These are phyloP conservation scores for Ogataea thermomethanolica DNA, from an alignment of 805 yeast species.

Conservation along the genomic window DNA sequence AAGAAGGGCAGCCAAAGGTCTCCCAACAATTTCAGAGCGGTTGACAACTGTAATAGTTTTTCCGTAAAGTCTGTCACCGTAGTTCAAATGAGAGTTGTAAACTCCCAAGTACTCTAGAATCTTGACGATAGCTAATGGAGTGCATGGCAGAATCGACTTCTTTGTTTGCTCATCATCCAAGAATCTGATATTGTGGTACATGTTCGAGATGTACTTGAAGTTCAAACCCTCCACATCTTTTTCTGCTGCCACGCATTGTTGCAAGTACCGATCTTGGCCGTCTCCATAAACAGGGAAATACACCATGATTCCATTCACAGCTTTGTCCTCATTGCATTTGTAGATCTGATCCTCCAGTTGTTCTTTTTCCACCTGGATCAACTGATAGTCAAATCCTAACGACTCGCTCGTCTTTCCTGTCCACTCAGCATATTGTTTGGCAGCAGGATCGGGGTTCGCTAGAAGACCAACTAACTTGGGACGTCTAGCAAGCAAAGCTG, in stretches of 20 bases:
- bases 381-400: slow-evolving; percentile 80
- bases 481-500: slow-evolving; percentile 44
- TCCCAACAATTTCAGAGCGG: slow-evolving; percentile 94
- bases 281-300: slow-evolving; percentile 97
- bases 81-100: slow-evolving; percentile 74
- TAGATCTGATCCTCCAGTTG: slow-evolving; percentile 80
- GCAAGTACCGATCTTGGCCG: slow-evolving; percentile 91
- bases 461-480: slow-evolving; percentile 88
- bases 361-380: slow-evolving; percentile 70
- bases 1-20: slow-evolving; percentile 91
- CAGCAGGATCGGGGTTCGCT: slow-evolving; percentile 94
- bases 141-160: slow-evolving; percentile 92
- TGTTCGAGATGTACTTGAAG: slow-evolving; percentile 85
- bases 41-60: slow-evolving; percentile 88
- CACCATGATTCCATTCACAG: slow-evolving; percentile 89
- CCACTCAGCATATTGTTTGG: slow-evolving; percentile 93
- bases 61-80: slow-evolving; percentile 92
- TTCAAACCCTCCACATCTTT: slow-evolving; percentile 97
- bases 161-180: slow-evolving; percentile 61
- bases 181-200: slow-evolving; percentile 89
- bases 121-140: slow-evolving; percentile 93
- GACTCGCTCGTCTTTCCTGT: slow-evolving; percentile 86
- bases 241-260: slow-evolving; percentile 85
- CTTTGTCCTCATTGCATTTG: slow-evolving; percentile 72
- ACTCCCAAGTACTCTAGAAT: slow-evolving; percentile 86